These are phyloP conservation scores for Choanephora cucurbitarum DNA, from an alignment of 371 early-diverging fungal species.

Conservation along the genomic window DNA sequence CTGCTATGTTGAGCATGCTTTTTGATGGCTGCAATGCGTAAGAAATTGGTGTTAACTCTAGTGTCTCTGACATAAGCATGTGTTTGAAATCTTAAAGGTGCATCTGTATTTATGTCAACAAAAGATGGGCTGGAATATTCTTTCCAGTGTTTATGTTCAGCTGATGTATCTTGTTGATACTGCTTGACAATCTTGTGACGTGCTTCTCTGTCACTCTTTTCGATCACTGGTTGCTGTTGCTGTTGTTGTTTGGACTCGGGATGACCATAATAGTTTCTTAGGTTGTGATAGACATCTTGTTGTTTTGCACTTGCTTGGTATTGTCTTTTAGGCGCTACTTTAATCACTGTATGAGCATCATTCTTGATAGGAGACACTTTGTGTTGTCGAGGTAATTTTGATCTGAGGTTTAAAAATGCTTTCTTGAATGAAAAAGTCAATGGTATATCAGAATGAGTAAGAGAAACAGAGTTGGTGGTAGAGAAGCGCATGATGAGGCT, in stretches of 20 bases:
- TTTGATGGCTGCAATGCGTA: conserved; percentile 13
- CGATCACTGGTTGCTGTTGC: conserved; percentile 3
- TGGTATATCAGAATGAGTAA: background rate
- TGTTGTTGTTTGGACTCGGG: conserved; percentile 9
- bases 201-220: conserved; percentile 11
- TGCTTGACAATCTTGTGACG: conserved; percentile 22
- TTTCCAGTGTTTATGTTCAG: conserved; percentile 14
- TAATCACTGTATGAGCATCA: background rate
- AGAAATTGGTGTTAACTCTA: conserved; percentile 20
- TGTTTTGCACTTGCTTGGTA: conserved; percentile 10
- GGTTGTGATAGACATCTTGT: conserved; percentile 13
- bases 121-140: conserved; percentile 13
- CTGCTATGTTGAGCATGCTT: conserved; percentile 4
- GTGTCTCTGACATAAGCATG: conserved; percentile 26
- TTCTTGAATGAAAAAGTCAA: conserved; percentile 8
- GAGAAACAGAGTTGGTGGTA: conserved; percentile 4
- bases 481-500: conserved; percentile 13
- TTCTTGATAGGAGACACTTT: conserved; percentile 3
- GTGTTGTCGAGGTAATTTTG: conserved; percentile 17
- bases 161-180: conserved; percentile 11
- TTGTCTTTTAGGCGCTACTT: background rate
- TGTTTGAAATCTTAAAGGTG: conserved; percentile 14
- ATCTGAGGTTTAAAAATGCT: conserved; percentile 4
- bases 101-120: conserved; percentile 12
- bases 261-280: conserved; percentile 15